phyloP scores from a whole-genome alignment of 225 moss, liverwort and hornwort genomes.

The Thuidium tamariscinum region DNA sequence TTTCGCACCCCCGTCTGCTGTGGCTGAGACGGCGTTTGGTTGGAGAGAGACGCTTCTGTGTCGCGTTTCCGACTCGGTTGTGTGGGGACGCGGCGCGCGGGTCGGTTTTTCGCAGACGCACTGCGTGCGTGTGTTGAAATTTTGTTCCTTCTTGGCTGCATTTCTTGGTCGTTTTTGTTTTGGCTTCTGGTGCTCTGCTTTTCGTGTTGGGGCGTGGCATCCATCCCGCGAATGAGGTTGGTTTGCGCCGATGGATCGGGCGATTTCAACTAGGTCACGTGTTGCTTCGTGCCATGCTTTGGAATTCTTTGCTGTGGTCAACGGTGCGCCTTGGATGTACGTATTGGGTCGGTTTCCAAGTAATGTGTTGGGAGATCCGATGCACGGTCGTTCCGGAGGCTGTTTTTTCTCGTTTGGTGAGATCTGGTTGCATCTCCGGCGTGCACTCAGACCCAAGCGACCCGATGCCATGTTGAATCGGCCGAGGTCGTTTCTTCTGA shows the following conservation, averaged over 20 bases:
- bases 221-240: background rate
- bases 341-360: no score
- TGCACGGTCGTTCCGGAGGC: no score
- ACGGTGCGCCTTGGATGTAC: no score
- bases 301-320: background rate
- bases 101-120: background rate
- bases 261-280: background rate
- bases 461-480: background rate
- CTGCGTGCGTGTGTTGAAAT: background rate
- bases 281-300: accelerated
- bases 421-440: background rate
- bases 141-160: background rate
- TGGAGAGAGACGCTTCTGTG: background rate
- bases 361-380: background rate
- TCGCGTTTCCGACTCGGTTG: background rate
- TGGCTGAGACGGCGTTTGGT: background rate
- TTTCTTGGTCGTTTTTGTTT: background rate
- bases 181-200: background rate
- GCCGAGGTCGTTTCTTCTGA: no score
- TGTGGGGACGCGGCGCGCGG: background rate
- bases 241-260: background rate
- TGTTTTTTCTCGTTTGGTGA: background rate
- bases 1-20: no score
- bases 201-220: background rate
- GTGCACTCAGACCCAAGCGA: background rate